Conservation (phyloP, 306 rosid species). For the Dryas octopetala region DNA sequence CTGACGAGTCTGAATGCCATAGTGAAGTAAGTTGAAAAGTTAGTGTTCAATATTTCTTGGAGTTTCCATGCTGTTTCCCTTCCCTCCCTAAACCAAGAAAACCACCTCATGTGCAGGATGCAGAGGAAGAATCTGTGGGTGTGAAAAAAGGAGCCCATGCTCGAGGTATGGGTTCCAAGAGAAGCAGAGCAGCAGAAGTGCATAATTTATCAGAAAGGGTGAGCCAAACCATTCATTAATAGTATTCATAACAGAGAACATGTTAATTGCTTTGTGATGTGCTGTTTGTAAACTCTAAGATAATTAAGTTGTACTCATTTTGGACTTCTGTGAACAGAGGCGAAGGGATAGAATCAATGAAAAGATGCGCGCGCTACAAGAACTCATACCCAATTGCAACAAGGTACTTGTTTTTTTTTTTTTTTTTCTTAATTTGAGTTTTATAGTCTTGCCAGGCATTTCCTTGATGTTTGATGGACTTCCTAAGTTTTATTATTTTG, state of each 20-base stretch:
- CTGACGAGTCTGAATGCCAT: conserved; percentile 77
- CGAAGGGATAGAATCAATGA: conserved; percentile 87
- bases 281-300: conserved; percentile 29
- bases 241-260: not conserved
- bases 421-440: not conserved
- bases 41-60: conserved; percentile 26
- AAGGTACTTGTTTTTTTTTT: conserved; percentile 44
- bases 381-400: conserved; percentile 90
- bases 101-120: conserved; percentile 54
- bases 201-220: conserved; percentile 96
- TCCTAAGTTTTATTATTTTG: conserved; percentile 7
- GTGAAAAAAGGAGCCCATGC: conserved; percentile 41
- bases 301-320: conserved; percentile 17
- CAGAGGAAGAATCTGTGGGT: conserved; percentile 65
- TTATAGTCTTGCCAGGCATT: conserved; percentile 11
- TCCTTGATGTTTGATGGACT: conserved; percentile 16
- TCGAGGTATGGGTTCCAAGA: conserved; percentile 60
- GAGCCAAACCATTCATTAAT: conserved; percentile 33
- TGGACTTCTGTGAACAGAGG: conserved; percentile 49
- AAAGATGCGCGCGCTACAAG: conserved; percentile 89
- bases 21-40: conserved; percentile 70
- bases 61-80: conserved; percentile 11
- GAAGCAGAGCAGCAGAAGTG: conserved; percentile 84
- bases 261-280: conserved; percentile 15
- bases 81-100: conserved; percentile 35